These are phyloP conservation scores for Selenicereus undatus DNA, from an alignment of 148 eudicot species.

Conservation along the genomic window DNA sequence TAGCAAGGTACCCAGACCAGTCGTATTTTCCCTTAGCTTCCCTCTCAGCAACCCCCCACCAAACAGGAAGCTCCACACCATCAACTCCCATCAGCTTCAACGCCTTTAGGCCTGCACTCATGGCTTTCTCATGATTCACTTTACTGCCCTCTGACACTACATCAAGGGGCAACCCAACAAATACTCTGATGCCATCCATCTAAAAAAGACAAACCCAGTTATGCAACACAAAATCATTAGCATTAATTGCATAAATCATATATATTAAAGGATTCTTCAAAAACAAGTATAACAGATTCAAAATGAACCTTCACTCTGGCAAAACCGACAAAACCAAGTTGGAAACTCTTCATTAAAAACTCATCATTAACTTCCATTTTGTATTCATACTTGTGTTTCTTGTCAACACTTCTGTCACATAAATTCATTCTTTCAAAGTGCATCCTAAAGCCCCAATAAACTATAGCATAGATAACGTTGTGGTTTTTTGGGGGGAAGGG, in stretches of 20 bases:
- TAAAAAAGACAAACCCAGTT: conserved; percentile 25
- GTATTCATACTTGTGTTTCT: neutral
- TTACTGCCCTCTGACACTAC: conserved; percentile 52
- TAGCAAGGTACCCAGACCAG: conserved; percentile 73
- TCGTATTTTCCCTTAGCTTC: conserved; percentile 66
- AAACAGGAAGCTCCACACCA: conserved; percentile 88
- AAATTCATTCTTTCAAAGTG: neutral
- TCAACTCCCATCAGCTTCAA: conserved; percentile 78
- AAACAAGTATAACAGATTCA: neutral
- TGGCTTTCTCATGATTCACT: conserved; percentile 64
- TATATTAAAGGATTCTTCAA: neutral
- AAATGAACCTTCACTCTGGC: neutral
- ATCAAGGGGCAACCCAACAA: conserved; percentile 77
- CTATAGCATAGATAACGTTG: neutral
- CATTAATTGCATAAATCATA: neutral
- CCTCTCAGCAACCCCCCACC: conserved; percentile 88
- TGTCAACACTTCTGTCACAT: neutral
- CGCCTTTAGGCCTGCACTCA: conserved; percentile 73
- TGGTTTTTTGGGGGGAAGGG: no score
- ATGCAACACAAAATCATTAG: conserved; percentile 1
- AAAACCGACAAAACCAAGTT: neutral
- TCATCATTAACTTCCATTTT: neutral
- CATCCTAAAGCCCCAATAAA: neutral
- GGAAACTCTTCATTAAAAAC: neutral
- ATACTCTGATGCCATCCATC: conserved; percentile 48